These are phyloP conservation scores for Cyathus striatus DNA, from an alignment of 768 basidiomycete genomes.

Conservation along the genomic window DNA sequence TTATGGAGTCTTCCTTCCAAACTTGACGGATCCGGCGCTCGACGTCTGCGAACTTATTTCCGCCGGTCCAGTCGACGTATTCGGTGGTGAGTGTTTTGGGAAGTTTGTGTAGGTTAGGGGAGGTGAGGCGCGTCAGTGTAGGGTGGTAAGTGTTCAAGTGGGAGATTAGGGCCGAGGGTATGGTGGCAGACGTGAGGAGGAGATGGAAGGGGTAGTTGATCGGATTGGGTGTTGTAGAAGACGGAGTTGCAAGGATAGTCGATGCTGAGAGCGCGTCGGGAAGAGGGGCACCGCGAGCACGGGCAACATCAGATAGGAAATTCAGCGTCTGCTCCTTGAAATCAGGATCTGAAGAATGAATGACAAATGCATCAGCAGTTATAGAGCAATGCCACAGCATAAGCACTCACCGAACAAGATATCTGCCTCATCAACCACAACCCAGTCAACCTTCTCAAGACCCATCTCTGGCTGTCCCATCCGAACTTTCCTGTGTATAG, in stretches of 20 bases:
- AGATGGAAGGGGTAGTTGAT: constrained; percentile 74
- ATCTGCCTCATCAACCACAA: constrained; percentile 89
- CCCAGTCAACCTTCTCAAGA: constrained; percentile 76
- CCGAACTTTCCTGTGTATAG: constrained; percentile 35
- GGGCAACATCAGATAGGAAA: constrained; percentile 66
- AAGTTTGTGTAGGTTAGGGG: constrained; percentile 75
- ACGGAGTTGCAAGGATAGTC: constrained; percentile 10
- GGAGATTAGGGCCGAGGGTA: constrained; percentile 67
- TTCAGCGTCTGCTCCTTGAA: constrained; percentile 71
- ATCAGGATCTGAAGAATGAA: constrained; percentile 56
- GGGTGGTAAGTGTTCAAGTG: constrained; percentile 66
- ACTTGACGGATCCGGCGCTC: constrained; percentile 67
- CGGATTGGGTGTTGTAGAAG: constrained; percentile 14
- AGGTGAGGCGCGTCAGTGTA: constrained; percentile 63
- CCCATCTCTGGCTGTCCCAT: constrained; percentile 54
- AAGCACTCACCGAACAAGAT: constrained; percentile 71
- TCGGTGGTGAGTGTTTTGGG: constrained; percentile 68
- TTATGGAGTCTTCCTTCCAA: constrained; percentile 63
- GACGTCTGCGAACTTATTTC: constrained; percentile 78
- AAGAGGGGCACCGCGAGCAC: constrained; percentile 49
- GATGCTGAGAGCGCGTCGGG: constrained; percentile 15
- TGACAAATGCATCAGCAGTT: no score
- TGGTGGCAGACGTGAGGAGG: constrained; percentile 80
- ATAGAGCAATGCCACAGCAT: no score
- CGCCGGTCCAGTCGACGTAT: constrained; percentile 72